These are phyloP conservation scores for Coniferiporia sulphurascens DNA, from an alignment of 1,284 basidiomycete species.

Conservation along the genomic window DNA sequence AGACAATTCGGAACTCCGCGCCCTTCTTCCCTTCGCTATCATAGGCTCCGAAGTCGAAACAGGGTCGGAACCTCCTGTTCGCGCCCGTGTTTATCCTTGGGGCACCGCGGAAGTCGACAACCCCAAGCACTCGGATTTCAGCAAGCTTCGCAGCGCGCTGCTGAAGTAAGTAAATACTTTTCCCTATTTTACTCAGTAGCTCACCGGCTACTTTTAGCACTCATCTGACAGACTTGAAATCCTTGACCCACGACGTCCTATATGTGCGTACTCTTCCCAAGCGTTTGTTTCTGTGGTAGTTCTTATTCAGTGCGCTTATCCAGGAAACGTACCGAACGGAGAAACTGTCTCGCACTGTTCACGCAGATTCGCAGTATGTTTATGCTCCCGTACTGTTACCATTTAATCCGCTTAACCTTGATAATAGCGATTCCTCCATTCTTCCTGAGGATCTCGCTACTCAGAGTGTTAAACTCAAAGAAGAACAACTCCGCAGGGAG, in stretches of 20 bases:
- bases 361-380: slow-evolving; percentile 75
- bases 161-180: slow-evolving; percentile 58
- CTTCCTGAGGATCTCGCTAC: slow-evolving; percentile 94
- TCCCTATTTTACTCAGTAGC: background rate
- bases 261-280: slow-evolving; percentile 35
- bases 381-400: background rate
- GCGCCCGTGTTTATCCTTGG: slow-evolving; percentile 96
- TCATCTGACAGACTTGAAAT: slow-evolving; percentile 92
- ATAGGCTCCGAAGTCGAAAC: slow-evolving; percentile 98
- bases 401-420: slow-evolving; percentile 17
- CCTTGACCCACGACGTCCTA: slow-evolving; percentile 91
- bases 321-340: slow-evolving; percentile 95
- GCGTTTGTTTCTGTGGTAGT: background rate
- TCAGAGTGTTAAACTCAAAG: slow-evolving; percentile 95
- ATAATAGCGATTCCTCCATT: slow-evolving; percentile 75
- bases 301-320: slow-evolving; percentile 23
- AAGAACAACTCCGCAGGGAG: slow-evolving; percentile 96
- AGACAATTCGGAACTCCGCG: slow-evolving; percentile 92
- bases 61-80: slow-evolving; percentile 78
- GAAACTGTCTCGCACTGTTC: slow-evolving; percentile 92
- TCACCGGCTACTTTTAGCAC: slow-evolving; percentile 49
- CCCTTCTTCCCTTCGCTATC: slow-evolving; percentile 93
- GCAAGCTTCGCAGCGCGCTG: slow-evolving; percentile 84
- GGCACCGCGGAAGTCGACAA: slow-evolving; percentile 99
- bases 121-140: slow-evolving; percentile 97